Conservation (phyloP, 129 eudicot genomes). For the Chrysanthemum lavandulifolium region DNA sequence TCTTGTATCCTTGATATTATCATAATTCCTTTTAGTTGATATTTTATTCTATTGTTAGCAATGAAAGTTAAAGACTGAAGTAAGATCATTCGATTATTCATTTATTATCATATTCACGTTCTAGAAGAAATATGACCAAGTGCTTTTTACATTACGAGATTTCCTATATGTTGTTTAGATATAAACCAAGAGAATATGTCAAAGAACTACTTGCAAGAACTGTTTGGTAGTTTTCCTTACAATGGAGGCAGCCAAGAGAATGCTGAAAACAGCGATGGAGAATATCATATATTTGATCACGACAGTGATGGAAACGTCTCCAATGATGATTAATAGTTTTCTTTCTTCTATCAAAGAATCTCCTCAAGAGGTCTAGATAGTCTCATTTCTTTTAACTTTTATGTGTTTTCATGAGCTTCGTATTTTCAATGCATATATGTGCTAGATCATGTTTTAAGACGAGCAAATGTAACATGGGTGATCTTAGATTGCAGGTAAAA, state of each 20-base stretch:
- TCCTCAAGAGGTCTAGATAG: neutral
- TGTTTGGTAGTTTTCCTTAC: conserved; percentile 73
- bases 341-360: neutral
- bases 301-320: conserved; percentile 55
- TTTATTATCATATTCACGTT: neutral
- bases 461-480: too few relatives aligned
- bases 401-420: neutral
- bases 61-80: neutral
- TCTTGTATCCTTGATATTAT: conserved; percentile 60
- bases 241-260: conserved; percentile 45
- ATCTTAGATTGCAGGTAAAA: too few relatives aligned
- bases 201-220: conserved; percentile 75
- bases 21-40: neutral
- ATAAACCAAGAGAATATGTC: conserved; percentile 60
- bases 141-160: neutral
- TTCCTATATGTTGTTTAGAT: conserved; percentile 57
- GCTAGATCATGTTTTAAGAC: too few relatives aligned
- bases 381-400: neutral
- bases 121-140: neutral
- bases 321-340: conserved; percentile 47
- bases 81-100: neutral
- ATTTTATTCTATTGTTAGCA: neutral
- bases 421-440: too few relatives aligned
- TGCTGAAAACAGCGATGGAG: conserved; percentile 54
- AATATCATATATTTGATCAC: conserved; percentile 72